Evolutionary conservation across 2,329 filamentous ascomycete genomes (phyloP).

Genomic region (Akanthomyces dipterigenus): DNA sequence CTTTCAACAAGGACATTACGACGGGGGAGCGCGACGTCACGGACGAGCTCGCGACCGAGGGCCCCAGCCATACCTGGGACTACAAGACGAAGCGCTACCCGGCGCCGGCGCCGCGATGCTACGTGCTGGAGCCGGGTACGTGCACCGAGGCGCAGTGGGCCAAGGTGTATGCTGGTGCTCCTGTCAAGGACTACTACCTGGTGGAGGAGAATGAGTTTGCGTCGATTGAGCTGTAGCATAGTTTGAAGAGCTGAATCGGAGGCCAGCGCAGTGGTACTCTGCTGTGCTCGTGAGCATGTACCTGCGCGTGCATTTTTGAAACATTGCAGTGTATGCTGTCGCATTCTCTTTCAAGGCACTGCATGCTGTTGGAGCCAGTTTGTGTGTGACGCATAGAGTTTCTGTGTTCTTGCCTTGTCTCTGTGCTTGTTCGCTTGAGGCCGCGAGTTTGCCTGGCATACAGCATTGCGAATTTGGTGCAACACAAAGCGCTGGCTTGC

Average conservation of each 20-base stretch:
- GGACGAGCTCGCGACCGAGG: slow-evolving; percentile 42
- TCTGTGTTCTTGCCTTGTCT: not conserved
- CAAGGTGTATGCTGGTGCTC: slow-evolving; percentile 44
- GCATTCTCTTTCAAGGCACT: not conserved
- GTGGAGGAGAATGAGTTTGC: slow-evolving; percentile 14
- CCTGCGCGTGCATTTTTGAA: not conserved
- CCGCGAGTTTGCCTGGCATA: not conserved
- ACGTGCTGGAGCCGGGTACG: slow-evolving; percentile 46
- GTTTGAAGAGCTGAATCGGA: not conserved
- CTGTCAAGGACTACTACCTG: slow-evolving; percentile 36
- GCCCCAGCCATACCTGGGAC: slow-evolving; percentile 52
- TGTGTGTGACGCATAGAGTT: not conserved
- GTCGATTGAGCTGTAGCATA: slow-evolving; percentile 7
- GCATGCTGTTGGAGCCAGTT: not conserved
- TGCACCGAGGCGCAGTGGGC: slow-evolving; percentile 49
- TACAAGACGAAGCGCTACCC: slow-evolving; percentile 44
- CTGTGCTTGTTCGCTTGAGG: not conserved
- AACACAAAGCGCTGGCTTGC: not conserved
- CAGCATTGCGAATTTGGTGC: not conserved
- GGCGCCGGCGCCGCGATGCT: slow-evolving; percentile 48
- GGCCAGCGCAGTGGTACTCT: not conserved
- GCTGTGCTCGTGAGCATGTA: not conserved
- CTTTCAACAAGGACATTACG: slow-evolving; percentile 47
- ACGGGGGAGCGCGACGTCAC: slow-evolving; percentile 46
- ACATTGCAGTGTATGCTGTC: not conserved